Conservation (phyloP, 2,329 filamentous ascomycete genomes). For the Pseudogymnoascus sp. region DNA sequence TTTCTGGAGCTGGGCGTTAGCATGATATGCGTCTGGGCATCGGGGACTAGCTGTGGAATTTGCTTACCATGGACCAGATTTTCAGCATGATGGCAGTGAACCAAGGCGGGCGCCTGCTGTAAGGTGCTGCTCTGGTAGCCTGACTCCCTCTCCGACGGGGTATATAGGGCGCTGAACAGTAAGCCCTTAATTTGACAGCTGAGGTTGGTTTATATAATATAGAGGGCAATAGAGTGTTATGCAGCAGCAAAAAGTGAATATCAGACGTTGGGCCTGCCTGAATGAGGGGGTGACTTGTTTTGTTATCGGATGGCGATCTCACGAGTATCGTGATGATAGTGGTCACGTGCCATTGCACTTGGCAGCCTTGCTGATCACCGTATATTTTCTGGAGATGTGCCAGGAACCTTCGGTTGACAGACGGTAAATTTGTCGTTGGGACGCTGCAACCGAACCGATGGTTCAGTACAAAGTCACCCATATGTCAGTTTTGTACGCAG, state of each 20-base stretch:
- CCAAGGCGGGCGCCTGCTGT: neutral
- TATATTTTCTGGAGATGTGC: neutral
- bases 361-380: neutral
- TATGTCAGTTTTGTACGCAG: neutral
- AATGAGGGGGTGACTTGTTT: conserved; percentile 6
- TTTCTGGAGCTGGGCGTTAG: conserved; percentile 51
- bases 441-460: neutral
- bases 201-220: neutral
- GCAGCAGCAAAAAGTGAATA: neutral
- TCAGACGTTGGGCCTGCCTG: neutral
- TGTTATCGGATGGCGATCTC: conserved; percentile 7
- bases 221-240: neutral
- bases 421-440: neutral
- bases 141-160: neutral
- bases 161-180: neutral
- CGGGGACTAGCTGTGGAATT: conserved; percentile 13
- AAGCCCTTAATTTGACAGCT: neutral
- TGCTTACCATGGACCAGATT: conserved; percentile 93
- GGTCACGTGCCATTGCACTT: neutral
- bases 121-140: neutral
- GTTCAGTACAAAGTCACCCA: neutral
- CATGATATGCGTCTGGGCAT: neutral
- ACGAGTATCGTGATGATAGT: conserved; percentile 1
- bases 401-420: neutral
- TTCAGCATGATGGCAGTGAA: conserved; percentile 72